phyloP scores from a whole-genome alignment of 306 rosid species.

The Mimosa pudica region DNA sequence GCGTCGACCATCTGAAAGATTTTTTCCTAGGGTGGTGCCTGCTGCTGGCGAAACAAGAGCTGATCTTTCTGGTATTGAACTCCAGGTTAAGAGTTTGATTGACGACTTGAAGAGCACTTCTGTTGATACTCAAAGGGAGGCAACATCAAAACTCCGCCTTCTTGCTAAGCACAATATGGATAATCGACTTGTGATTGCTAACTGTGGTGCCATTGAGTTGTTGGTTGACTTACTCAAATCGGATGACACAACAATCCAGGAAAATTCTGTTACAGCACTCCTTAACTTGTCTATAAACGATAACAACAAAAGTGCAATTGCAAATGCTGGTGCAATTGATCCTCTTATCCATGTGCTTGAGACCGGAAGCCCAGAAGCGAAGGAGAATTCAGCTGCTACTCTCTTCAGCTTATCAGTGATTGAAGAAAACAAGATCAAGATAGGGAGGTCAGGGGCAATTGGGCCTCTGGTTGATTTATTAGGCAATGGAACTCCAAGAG shows the following conservation, averaged over 20 bases:
- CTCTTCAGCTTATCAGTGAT: conserved; percentile 93
- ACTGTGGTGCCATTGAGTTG: conserved; percentile 73
- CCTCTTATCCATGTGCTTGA: conserved; percentile 86
- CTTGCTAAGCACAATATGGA: conserved; percentile 89
- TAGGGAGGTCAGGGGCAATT: conserved; percentile 94
- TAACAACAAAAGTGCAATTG: conserved; percentile 81
- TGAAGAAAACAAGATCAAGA: conserved; percentile 82
- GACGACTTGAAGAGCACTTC: conserved; percentile 69
- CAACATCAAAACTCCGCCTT: conserved; percentile 71
- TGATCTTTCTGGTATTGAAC: conserved; percentile 77
- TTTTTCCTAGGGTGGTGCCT: conserved; percentile 58
- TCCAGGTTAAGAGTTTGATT: conserved; percentile 69
- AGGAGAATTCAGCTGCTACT: conserved; percentile 98
- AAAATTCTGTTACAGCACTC: conserved; percentile 95
- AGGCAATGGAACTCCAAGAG: conserved; percentile 93
- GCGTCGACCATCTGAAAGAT: conserved; percentile 72
- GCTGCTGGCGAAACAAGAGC: conserved; percentile 62
- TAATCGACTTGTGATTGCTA: conserved; percentile 89
- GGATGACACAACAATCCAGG: conserved; percentile 67
- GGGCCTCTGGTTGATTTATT: conserved; percentile 85
- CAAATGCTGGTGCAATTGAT: conserved; percentile 81
- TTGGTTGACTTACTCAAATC: conserved; percentile 77
- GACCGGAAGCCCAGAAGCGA: conserved; percentile 91
- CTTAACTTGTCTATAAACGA: conserved; percentile 88
- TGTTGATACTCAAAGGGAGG: conserved; percentile 71